Base-by-base conservation (phyloP, 257 asterid genomes). In the Solanum arcanum region DNA sequence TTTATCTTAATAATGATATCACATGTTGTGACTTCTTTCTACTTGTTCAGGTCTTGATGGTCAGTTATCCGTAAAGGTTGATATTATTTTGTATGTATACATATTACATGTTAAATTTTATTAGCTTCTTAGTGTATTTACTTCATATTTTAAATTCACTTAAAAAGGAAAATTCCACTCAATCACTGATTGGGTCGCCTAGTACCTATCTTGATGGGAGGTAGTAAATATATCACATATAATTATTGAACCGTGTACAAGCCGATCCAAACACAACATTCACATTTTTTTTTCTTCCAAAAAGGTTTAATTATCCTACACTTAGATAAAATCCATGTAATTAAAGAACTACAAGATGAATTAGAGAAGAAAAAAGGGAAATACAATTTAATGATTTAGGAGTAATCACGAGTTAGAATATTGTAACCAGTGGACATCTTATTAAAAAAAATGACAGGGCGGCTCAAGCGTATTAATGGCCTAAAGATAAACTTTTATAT, bases 361-460 rank as follows among this genome's bases (percentile, higher is more conserved):
- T 60, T 62, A 62, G 70, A 62, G 70, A 23, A 62, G 25, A 73
- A 37, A 20, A 87, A 29, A 60, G 52, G 14, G 15, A 89, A 25
- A 60, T 93, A 96, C 99, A 96, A 93, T 86, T 93, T 94, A 87
- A 86, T 86, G 81, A 96, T 96, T 87, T 96, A 95, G 91, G 98
- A 96, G 94, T 95, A 95, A 89, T 96, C 98, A 78, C 99, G 98
- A 86, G 98, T 94, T 56, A 96, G 98, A 88, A 91, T 90, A 68
- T 59, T 91, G 86, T 89, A 91, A 83, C 98, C 99, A 39, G 94
- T 91, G 86, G 98, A 94, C 98, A 95, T 92, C 62, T 98, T 93
- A 90, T 98, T 96, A 88, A 75, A 12, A 18, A 68, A 83, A 33
- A 15, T 7, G 16, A 35, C 7, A 5, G 39, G 39, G 7, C 7